A percentile compares a stretch with the other conserved stretches of the same genome.
Evolutionary conservation across 176 grass and related monocot genomes (phyloP).

Genomic region (Oryza longistaminata): DNA sequence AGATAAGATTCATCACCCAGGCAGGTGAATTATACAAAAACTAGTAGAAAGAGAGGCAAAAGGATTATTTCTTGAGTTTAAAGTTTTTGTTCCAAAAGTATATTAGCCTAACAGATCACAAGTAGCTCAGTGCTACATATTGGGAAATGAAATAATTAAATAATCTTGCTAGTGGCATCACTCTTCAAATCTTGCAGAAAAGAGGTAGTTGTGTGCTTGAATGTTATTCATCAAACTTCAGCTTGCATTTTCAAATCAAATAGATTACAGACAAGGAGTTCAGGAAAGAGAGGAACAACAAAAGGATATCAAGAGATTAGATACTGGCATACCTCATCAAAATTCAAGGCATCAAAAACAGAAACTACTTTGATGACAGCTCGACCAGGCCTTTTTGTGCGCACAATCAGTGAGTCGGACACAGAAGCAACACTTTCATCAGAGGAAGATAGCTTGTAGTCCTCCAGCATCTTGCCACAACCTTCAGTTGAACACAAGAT

Average conservation of each 20-base stretch:
- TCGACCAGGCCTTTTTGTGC: conserved; percentile 75
- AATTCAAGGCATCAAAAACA: conserved; percentile 74
- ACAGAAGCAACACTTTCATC: conserved; percentile 65
- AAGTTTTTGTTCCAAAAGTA: conserved; percentile 12
- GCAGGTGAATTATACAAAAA: neutral
- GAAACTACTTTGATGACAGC: conserved; percentile 81
- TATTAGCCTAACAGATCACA: conserved; percentile 17
- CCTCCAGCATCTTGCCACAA: conserved; percentile 64
- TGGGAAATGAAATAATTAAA: conserved; percentile 16
- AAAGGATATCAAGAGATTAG: conserved; percentile 23
- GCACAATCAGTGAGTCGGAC: conserved; percentile 55
- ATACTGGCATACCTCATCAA: conserved; percentile 67
- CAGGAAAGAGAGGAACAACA: conserved; percentile 21
- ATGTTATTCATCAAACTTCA: neutral
- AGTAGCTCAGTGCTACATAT: conserved; percentile 19
- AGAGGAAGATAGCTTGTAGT: conserved; percentile 91
- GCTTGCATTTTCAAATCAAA: neutral
- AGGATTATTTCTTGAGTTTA: neutral
- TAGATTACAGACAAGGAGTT: conserved; percentile 11
- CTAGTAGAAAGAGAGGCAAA: neutral
- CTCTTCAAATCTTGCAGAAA: neutral
- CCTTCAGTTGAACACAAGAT: conserved; percentile 55
- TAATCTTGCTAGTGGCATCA: conserved; percentile 4
- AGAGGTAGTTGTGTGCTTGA: neutral
- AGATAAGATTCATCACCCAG: neutral